These are phyloP conservation scores for Aspergillus sclerotialis DNA, from an alignment of 2,329 filamentous ascomycete species.

Conservation along the genomic window DNA sequence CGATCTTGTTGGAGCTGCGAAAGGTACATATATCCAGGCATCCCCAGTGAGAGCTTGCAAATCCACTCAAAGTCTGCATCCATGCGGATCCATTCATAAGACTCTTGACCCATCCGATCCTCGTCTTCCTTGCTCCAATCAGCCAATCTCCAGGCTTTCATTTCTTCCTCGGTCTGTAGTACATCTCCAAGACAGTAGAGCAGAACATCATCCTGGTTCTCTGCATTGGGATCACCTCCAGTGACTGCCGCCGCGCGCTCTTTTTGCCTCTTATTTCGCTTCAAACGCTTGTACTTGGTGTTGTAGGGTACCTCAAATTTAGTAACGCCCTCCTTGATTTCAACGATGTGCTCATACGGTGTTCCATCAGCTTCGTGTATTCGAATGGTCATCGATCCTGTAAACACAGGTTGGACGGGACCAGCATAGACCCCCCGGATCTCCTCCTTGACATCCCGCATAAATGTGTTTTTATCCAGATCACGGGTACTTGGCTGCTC, in stretches of 20 bases:
- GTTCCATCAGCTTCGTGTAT: conserved; percentile 98
- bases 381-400: conserved; percentile 92
- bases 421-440: conserved; percentile 62
- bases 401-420: conserved; percentile 71
- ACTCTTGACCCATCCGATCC: conserved; percentile 86
- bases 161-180: conserved; percentile 73
- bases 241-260: conserved; percentile 62
- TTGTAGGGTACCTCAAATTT: conserved; percentile 97
- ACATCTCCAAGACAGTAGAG: conserved; percentile 91
- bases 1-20: conserved; percentile 95
- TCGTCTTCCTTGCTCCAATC: conserved; percentile 91
- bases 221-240: conserved; percentile 56
- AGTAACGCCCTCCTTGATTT: conserved; percentile 79
- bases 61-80: conserved; percentile 99
- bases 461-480: conserved; percentile 68
- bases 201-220: conserved; percentile 70
- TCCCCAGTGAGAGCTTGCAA: conserved; percentile 70
- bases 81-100: conserved; percentile 97
- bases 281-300: conserved; percentile 96
- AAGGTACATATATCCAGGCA: conserved; percentile 95
- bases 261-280: conserved; percentile 75
- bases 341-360: conserved; percentile 94
- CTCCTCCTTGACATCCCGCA: conserved; percentile 77
- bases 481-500: conserved; percentile 49
- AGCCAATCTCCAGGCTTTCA: conserved; percentile 71